A percentile compares a stretch with the other conserved stretches of the same genome.
These are phyloP conservation scores for Capniomyces stellatus DNA, from an alignment of 371 early-diverging fungal species.

Conservation along the genomic window DNA sequence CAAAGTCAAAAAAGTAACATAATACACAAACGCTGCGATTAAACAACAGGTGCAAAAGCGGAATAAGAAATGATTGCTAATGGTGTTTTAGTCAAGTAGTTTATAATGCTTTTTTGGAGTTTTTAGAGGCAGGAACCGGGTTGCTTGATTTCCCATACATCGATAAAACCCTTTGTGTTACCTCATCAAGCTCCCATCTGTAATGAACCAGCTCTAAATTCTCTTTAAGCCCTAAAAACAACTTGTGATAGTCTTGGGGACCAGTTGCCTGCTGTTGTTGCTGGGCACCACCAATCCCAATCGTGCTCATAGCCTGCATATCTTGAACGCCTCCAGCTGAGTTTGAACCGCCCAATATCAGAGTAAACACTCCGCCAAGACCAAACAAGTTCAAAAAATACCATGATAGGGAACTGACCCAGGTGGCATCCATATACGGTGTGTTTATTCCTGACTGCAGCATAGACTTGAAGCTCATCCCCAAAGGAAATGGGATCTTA, in stretches of 20 bases:
- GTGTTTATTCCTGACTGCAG: constrained; percentile 92
- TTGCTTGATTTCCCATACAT: constrained; percentile 42
- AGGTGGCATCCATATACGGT: constrained; percentile 87
- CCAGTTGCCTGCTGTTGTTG: constrained; percentile 39
- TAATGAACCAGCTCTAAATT: constrained; percentile 65
- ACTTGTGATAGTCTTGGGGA: constrained; percentile 66
- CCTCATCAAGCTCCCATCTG: constrained; percentile 56
- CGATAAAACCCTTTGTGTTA: constrained; percentile 64
- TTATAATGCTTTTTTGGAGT: no score
- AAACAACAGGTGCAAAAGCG: no score
- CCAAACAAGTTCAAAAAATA: constrained; percentile 96
- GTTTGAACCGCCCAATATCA: constrained; percentile 81
- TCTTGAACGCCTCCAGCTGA: constrained; percentile 76
- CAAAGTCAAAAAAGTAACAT: no score
- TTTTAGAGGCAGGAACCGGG: no score
- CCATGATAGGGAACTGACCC: constrained; percentile 95
- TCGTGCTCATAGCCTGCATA: constrained; percentile 72
- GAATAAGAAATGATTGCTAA: no score
- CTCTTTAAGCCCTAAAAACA: constrained; percentile 76
- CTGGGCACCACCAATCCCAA: constrained; percentile 47
- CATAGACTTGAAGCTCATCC: constrained; percentile 92
- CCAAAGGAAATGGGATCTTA: constrained; percentile 89
- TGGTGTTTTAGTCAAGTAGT: no score
- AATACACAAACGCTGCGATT: no score
- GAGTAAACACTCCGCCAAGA: constrained; percentile 71